These are phyloP conservation scores for Dichotomocladium elegans DNA, from an alignment of 371 early-diverging fungal genomes.

Conservation along the genomic window DNA sequence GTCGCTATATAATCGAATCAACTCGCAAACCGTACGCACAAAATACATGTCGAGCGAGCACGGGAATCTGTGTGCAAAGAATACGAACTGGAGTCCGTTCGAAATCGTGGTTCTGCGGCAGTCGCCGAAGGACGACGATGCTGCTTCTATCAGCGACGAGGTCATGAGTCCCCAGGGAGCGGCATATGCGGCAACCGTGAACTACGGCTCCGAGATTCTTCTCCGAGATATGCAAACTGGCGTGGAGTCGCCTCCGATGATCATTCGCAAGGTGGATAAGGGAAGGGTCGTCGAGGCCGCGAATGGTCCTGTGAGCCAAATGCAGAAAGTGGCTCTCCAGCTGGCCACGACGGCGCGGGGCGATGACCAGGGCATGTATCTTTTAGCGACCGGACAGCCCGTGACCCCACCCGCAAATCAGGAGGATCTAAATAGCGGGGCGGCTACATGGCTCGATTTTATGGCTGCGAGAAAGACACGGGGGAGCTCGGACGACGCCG, in stretches of 20 bases:
- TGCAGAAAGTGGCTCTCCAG: conserved; percentile 86
- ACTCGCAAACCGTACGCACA: conserved; percentile 86
- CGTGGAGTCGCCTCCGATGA: conserved; percentile 64
- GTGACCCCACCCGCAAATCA: neutral
- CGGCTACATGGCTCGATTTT: conserved; percentile 35
- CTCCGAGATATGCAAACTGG: conserved; percentile 64
- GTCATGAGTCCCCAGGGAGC: neutral
- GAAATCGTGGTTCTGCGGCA: conserved; percentile 59
- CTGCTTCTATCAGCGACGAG: neutral
- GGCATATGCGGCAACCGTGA: conserved; percentile 46
- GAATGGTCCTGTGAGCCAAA: conserved; percentile 75
- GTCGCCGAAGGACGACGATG: conserved; percentile 16
- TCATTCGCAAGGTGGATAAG: conserved; percentile 79
- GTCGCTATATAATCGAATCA: conserved; percentile 77
- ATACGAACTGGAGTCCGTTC: conserved; percentile 77
- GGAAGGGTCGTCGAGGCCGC: conserved; percentile 62
- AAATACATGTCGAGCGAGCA: conserved; percentile 64
- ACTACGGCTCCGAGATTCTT: conserved; percentile 75
- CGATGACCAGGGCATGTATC: conserved; percentile 26
- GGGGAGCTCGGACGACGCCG: no score
- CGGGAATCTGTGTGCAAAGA: conserved; percentile 66
- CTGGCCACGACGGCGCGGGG: conserved; percentile 18
- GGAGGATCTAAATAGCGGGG: neutral
- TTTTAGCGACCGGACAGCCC: conserved; percentile 20
- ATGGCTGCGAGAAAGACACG: conserved; percentile 13